Base-by-base conservation (phyloP, 2,329 filamentous ascomycete species). In the Plenodomus biglobosus region DNA sequence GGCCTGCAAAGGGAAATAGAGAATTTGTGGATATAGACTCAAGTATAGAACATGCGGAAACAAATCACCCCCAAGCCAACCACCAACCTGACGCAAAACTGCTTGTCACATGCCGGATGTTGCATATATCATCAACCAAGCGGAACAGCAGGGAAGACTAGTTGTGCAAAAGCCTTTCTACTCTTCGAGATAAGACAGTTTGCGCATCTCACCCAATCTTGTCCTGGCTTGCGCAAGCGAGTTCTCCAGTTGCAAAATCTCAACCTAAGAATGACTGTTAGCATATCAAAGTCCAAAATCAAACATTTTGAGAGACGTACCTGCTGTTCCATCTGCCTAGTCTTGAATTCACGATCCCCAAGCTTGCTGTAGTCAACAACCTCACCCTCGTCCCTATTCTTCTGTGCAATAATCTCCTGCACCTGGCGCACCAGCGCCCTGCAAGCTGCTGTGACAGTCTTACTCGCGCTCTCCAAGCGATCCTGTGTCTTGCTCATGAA, bases 401-500 rank as follows among this genome's bases (percentile, higher is more conserved):
- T 85, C 73, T 95, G 87, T 69, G 88, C 87, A 73, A 99, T 97
- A 76, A 99, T 92, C 62, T 80, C 84, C 77, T 97, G 94, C 22
- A 99, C 94, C 74, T 97, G 94, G 59, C 91, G 82, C 46, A 99
- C 94, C 38, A 99, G 79, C 8, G 86, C 80, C 44, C 92, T 82
- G 75, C 94, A 99, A 24, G 94, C 94, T 10, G 84, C 82, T 8
- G 92, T 94, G 13, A 99, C 94, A 1, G 92, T 89, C 77, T 96
- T 96, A 75, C 87, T 92, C 32, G 94, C 94, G 56, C 85, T 83
- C 76, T 99, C 94, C 42, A 99, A 80, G 38, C 83, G 83, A 70
- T 99, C 94, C 75, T 99, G 94, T 54, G 86, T 95, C 81, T 95
- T 94, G 76, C 88, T 94, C 88, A 96, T 96, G 78, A 97, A 96